Base-by-base conservation (phyloP, 2,329 filamentous ascomycete species). In the Talaromyces sp. region DNA sequence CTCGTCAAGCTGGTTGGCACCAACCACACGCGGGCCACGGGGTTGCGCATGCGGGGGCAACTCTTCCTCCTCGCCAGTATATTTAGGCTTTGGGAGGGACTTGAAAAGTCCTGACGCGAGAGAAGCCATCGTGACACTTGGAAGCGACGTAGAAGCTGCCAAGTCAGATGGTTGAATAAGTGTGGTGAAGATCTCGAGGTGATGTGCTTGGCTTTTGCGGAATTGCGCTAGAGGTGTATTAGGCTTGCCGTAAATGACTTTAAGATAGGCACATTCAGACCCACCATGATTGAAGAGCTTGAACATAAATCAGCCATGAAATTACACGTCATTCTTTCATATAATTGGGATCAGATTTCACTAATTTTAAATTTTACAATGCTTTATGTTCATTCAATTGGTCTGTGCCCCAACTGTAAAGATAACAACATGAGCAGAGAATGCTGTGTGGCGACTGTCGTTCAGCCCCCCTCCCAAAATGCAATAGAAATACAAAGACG, bases 41-140 rank as follows among this genome's bases (percentile, higher is more conserved):
- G 90, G 86, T 68, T 89, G 86, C 42, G 87, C 81, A 68, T 88
- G 85, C 27, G 80, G 75, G 20, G 87, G 87, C 30, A 88, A 76
- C 67, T 95, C 89, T 70, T 97, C 92, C 70, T 95, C 87, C 70
- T 96, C 90, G 63, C 90, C 91, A 4, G 87, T 90, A 70, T 97
- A 96, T 75, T 90, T 93, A 14, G 93, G 92, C 71, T 92, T 92
- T 3, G 93, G 93, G 39, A 97, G 81, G 52, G 89, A 86, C 69
- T 86, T 85, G 58, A 90, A 86, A 39, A 97, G 82, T 52, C 90
- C 89, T 54, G 85, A 81, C 61, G 82, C 82, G 67, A 89, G 80
- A 54, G 86, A 86, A 54, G 86, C 77, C 86, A 90, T 90, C 58
- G 51, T 65, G 47, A 54, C 45, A 58, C 47, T 47, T 57, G 37